Base-by-base conservation (phyloP, 1,139 yeast species). In the Pichia sp. region DNA sequence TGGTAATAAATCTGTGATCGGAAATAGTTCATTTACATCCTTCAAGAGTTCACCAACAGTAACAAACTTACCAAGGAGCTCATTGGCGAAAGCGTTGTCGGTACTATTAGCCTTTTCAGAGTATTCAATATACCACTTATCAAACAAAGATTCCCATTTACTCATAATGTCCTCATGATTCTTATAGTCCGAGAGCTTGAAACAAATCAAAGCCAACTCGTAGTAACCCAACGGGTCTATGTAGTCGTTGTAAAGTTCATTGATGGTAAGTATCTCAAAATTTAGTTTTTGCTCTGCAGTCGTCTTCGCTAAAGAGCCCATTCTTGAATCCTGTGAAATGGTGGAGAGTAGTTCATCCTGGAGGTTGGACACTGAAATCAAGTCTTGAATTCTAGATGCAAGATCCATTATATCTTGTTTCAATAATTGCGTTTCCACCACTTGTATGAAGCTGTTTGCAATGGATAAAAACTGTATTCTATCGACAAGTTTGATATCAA, bases 401-500 rank as follows among this genome's bases (percentile, higher is more conserved):
- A 91, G 66, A 50, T 76, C 79, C 22, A 79, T 74, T 73, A 85
- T 79, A 46, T 76, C 74, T 51, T 82, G 94, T 47, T 93, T 72
- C 50, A 79, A 69, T 42, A 72, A 75, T 22, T 93, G 87, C 16
- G 93, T 82, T 46, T 91, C 78, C 22, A 76, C 77, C 57, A 94
- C 81, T 52, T 84, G 84, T 55, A 96, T 84, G 63, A 85, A 88
- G 3, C 96, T 96, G 56, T 82, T 83, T 1, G 96, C 97, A 47
- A 97, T 73, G 1, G 96, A 84, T 41, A 91, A 67, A 53, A 74
- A 87, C 57, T 88, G 96, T 33, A 91, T 80, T 56, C 98, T 72
- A 50, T 82, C 81, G 27, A 72, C 69, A 44, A 91, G 67, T 27
- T 71, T 63, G 38, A 91, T 66, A 12, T 72, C 71, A 56, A 87